Evolutionary conservation across 306 rosid genomes (phyloP), one percentile per base, ranked within the genome.

Genomic region (Chamaecrista fasciculata): DNA sequence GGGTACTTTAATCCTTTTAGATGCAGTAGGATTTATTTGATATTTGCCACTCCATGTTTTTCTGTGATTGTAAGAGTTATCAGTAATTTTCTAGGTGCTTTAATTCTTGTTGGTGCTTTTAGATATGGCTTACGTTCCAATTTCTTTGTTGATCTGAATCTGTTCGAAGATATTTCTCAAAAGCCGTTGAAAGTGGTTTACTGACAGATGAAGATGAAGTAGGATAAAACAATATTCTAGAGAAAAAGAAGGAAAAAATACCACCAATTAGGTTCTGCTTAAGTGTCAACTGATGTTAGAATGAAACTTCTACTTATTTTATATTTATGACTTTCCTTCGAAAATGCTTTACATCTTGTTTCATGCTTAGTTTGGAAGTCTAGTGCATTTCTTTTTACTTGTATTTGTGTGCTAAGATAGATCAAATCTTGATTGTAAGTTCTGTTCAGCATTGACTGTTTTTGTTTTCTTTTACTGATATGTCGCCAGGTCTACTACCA

Each of bases 11-110:
- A 51, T 37, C 40, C 15, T 64, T n/a, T 8, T 59, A 16, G 65
- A 66, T 63, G 61, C 25, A n/a, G 6, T 42, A 51, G 34, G 49
- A 24, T 12, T 43, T 70, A 26, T 62, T 63, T 62, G 47, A 26
- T 21, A 28, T 18, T 23, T 39, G 39, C 31, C 50, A 21, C 19
- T 31, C 53, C 21, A 14, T 26, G 23, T 28, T 67, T 75, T 67
- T 8, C 11, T 0, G 58, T 39, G 36, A 33, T 57, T 57, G 11
- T 58, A 29, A 16, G 68, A 34, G 12, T 65, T 34, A 34, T 59
- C 47, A 61, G 6, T 59, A 3, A 50, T 31, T 37, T 68, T 67
- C 0, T 44, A 43, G 59, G 37, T 48, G n/a, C n/a, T n/a, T n/a
- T n/a, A 7, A 19, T 65, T 43, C 18, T 5, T 12, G 19, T 26